A percentile compares a stretch with the other conserved stretches of the same genome.
phyloP scores from a whole-genome alignment of 805 yeast genomes.

The Spathaspora passalidarum region DNA sequence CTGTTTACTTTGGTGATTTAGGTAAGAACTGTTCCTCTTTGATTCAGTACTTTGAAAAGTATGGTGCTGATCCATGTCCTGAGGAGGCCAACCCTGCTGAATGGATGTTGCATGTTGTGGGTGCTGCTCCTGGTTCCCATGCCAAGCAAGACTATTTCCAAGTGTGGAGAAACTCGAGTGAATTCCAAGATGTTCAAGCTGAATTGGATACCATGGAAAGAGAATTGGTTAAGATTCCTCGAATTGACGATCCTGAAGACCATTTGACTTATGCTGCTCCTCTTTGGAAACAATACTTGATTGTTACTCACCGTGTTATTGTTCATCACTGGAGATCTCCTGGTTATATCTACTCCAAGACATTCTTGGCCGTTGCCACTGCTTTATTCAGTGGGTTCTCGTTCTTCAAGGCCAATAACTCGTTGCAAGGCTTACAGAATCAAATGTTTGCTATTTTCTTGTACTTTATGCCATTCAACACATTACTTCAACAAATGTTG shows the following conservation, averaged over 20 bases:
- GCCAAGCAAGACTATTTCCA: slow-evolving; percentile 70
- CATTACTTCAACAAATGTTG: slow-evolving; percentile 39
- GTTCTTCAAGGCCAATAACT: slow-evolving; percentile 58
- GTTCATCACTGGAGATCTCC: slow-evolving; percentile 33
- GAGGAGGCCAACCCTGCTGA: slow-evolving; percentile 48
- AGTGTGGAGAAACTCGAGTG: slow-evolving; percentile 73
- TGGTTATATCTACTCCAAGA: slow-evolving; percentile 48
- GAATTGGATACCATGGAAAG: slow-evolving; percentile 66
- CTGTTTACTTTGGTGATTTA: slow-evolving; percentile 80
- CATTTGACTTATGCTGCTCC: slow-evolving; percentile 16
- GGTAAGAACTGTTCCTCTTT: slow-evolving; percentile 60
- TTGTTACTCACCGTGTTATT: slow-evolving; percentile 23
- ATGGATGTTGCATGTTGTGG: slow-evolving; percentile 87
- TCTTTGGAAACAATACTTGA: slow-evolving; percentile 25
- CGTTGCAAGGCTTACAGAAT: slow-evolving; percentile 64
- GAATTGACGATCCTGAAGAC: slow-evolving; percentile 13
- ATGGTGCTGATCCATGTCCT: slow-evolving; percentile 56
- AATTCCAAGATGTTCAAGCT: slow-evolving; percentile 52
- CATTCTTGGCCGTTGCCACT: slow-evolving; percentile 34
- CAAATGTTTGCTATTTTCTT: slow-evolving; percentile 54
- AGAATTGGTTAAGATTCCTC: slow-evolving; percentile 35
- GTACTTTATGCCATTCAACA: slow-evolving; percentile 37
- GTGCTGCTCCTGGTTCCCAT: slow-evolving; percentile 79
- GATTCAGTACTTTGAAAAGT: slow-evolving; percentile 63
- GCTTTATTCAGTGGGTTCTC: slow-evolving; percentile 67